Evolutionary conservation across 2,329 filamentous ascomycete species (phyloP).

Genomic region (Neoarthrinium moseri): DNA sequence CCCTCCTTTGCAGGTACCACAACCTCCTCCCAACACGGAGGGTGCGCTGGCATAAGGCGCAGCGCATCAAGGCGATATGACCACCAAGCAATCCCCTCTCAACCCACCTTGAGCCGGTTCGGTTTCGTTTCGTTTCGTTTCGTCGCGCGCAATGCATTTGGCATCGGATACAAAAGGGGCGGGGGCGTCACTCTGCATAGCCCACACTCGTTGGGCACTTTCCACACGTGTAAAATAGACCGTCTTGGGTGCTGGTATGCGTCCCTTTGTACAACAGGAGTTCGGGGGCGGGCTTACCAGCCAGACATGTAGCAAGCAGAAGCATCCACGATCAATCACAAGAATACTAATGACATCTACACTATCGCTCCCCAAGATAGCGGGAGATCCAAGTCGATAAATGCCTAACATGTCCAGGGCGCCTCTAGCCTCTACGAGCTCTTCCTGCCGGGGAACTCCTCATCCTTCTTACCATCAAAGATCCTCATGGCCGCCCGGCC

Average conservation of each 20-base stretch:
- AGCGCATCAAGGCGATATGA: neutral
- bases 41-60: slow-evolving; percentile 28
- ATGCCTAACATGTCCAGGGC: slow-evolving; percentile 7
- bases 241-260: slow-evolving; percentile 13
- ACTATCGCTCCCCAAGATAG: no score
- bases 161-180: no score
- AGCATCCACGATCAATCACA: slow-evolving; percentile 13
- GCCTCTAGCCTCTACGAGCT: neutral
- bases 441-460: neutral
- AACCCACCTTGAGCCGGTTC: slow-evolving; percentile 25
- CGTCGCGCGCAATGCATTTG: no score
- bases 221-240: slow-evolving; percentile 26
- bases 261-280: slow-evolving; percentile 14
- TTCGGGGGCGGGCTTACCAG: slow-evolving; percentile 8
- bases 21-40: slow-evolving; percentile 30
- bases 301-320: slow-evolving; percentile 12
- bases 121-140: no score
- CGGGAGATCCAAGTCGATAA: no score
- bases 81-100: neutral
- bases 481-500: slow-evolving; percentile 58
- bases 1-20: slow-evolving; percentile 23
- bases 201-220: slow-evolving; percentile 14
- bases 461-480: slow-evolving; percentile 43
- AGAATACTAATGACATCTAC: slow-evolving; percentile 22
- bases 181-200: slow-evolving; percentile 18